These are phyloP conservation scores for Exophiala oligosperma DNA, from an alignment of 2,329 filamentous ascomycete genomes.

Conservation along the genomic window DNA sequence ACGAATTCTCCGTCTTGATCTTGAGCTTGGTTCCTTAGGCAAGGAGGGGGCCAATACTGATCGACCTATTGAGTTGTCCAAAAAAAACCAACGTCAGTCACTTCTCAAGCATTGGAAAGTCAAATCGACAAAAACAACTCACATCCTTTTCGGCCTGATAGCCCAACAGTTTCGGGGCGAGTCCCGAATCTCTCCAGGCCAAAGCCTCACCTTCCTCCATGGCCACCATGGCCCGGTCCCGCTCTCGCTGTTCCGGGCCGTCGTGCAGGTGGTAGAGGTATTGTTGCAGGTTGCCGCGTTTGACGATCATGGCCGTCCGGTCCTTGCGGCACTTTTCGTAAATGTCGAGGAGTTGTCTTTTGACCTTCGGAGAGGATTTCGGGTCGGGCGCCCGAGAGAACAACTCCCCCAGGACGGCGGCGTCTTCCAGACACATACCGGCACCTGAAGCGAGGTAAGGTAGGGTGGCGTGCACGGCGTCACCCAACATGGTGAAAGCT, in stretches of 20 bases:
- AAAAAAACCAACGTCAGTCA: no score
- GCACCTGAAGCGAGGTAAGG: slow-evolving; percentile 37
- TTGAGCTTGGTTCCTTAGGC: not conserved
- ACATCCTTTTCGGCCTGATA: slow-evolving; percentile 43
- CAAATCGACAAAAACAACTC: slow-evolving; percentile 11
- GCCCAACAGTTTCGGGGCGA: slow-evolving; percentile 42
- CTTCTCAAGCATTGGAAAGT: not conserved
- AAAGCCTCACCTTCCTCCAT: slow-evolving; percentile 39
- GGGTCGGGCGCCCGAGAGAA: slow-evolving; percentile 30
- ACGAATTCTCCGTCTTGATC: not conserved
- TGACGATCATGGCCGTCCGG: slow-evolving; percentile 61
- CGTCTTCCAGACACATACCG: slow-evolving; percentile 36
- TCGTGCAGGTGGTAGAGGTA: slow-evolving; percentile 63
- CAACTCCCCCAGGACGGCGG: slow-evolving; percentile 35
- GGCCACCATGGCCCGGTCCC: slow-evolving; percentile 47
- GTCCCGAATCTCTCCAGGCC: slow-evolving; percentile 43
- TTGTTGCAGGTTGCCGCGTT: slow-evolving; percentile 61
- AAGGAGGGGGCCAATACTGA: slow-evolving; percentile 10
- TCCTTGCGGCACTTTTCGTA: slow-evolving; percentile 61
- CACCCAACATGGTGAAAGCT: slow-evolving; percentile 39
- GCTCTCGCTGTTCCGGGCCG: slow-evolving; percentile 55
- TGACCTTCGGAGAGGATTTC: slow-evolving; percentile 28
- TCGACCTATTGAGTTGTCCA: slow-evolving; percentile 2
- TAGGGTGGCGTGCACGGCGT: slow-evolving; percentile 49
- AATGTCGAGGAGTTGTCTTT: slow-evolving; percentile 22